Evolutionary conservation across 2,329 filamentous ascomycete genomes (phyloP), one percentile per base, ranked within the genome.

Genomic region (Eutypella sp.): DNA sequence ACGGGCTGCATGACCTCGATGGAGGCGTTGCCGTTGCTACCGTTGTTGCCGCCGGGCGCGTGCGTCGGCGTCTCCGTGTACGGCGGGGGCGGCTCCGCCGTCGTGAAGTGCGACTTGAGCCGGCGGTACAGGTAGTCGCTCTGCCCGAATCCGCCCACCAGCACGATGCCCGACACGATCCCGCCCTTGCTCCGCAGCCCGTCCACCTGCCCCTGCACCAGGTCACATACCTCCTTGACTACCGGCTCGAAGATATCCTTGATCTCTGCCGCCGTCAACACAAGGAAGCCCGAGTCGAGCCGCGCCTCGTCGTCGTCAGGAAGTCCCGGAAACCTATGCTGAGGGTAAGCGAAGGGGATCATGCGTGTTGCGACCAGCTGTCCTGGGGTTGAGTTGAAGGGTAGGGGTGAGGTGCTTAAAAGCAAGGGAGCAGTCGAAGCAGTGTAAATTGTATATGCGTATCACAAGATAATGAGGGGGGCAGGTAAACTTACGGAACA

Each of bases 1-100:
- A 90, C 76, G 1, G 86, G 85, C 65, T 92, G 87, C 78, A 91
- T 87, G 23, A 91, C 84, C 65, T 90, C 85, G 33, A 91, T 83
- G 2, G 78, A 80, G 4, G 74, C 74, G 27, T 72, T 69, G 41
- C 54, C 41, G 8, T n/a, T n/a, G n/a, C n/a, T n/a, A n/a, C n/a
- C n/a, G n/a, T n/a, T n/a, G n/a, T n/a, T n/a, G n/a, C 76, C 73
- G 24, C 71, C 67, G 20, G 74, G 59, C 2, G 79, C 76, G 53
- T 87, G 84, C 0, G 85, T 88, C 5, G 86, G 85, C 25, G 78
- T 69, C 64, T 89, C 84, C 33, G 80, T 87, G 58, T 91, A 82
- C 0, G 78, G 78, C 0, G 79, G 78, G 8, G 78, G 78, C 3
- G 76, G 36, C 36, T 39, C 74, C 3, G 73, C 72, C 56, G 70